Percentiles rank a stretch among this genome's conserved stretches.
Evolutionary conservation across 2,329 filamentous ascomycete species (phyloP).

Genomic region (Xylaria arbuscula): DNA sequence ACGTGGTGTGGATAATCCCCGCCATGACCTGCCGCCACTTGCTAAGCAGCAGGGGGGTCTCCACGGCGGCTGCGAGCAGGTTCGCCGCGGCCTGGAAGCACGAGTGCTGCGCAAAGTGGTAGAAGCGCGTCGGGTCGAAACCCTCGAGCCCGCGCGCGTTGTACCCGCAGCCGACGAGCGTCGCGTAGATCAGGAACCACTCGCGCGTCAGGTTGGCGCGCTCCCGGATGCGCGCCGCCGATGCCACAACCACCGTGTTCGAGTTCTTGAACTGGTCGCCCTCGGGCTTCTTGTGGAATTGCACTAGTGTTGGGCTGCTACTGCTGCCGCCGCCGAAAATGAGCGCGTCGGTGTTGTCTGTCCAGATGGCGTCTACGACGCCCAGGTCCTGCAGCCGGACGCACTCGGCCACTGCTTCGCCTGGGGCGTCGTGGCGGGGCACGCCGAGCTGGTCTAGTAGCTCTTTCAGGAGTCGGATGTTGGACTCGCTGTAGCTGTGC

Average conservation of each 20-base stretch:
- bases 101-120: constrained; percentile 37
- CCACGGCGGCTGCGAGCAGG: constrained; percentile 29
- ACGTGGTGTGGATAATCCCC: constrained; percentile 33
- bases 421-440: constrained; percentile 57
- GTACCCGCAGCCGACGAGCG: constrained; percentile 46
- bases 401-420: constrained; percentile 62
- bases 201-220: constrained; percentile 34
- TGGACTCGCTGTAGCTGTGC: constrained; percentile 52
- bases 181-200: constrained; percentile 43
- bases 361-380: constrained; percentile 61
- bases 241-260: constrained; percentile 32
- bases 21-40: constrained; percentile 41
- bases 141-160: constrained; percentile 31
- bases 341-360: constrained; percentile 58
- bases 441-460: constrained; percentile 54
- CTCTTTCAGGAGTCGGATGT: constrained; percentile 50
- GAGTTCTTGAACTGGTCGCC: constrained; percentile 38
- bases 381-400: constrained; percentile 56
- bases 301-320: constrained; percentile 53
- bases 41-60: constrained; percentile 33
- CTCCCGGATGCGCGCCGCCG: constrained; percentile 30
- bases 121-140: constrained; percentile 38
- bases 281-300: constrained; percentile 37
- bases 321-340: constrained; percentile 55
- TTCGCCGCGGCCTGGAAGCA: constrained; percentile 38